Evolutionary conservation across 2,329 filamentous ascomycete species (phyloP), one percentile per base, ranked within the genome.

Genomic region (Colletotrichum somersetense): DNA sequence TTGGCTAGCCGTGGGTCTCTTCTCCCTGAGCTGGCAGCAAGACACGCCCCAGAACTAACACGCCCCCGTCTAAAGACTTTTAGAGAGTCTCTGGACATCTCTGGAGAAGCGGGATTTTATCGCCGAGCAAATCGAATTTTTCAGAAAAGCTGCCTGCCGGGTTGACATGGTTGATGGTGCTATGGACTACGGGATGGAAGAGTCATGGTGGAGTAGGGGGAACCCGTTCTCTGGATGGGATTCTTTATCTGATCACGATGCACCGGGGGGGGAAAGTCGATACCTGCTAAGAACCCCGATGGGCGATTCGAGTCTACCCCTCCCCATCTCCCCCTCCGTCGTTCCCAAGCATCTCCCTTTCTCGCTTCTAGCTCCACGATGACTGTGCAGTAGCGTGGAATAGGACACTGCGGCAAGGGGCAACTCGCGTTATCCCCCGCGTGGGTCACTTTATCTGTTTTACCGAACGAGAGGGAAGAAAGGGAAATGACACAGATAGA

Each of bases 181-280:
- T 26, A 33, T 48, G 4, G 11, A 48, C 20, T 5, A 5, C 20
- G 38, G n/a, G n/a, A 33, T 5, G 23, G 42, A n/a, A 33, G 26
- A n/a, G 56, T 33, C 26, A 40, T 44, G 48, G 42, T 56, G 63
- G 63, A 50, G 50, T 48, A 20, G 18, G 33, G 52, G 18, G 12
- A n/a, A 14, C 33, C 30, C 3, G 50, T 58, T 40, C 7, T 26
- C 26, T 20, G 52, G 53, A 58, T 57, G 63, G 63, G n/a, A 62
- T 69, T 69, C 52, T 64, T 72, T 46, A 30, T 61, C 53, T 44
- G 66, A 72, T 72, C 69, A 50, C 66, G 69, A 72, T 69, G 59
- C 38, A 20, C 20, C 23, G 18, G n/a, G 40, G 20, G 44, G 35
- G 4, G n/a, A 30, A 35, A 6, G 1, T 64, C 69, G 69, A 72